These are phyloP conservation scores for Venustampulla echinocandica DNA, from an alignment of 495 filamentous ascomycete genomes.

Conservation along the genomic window DNA sequence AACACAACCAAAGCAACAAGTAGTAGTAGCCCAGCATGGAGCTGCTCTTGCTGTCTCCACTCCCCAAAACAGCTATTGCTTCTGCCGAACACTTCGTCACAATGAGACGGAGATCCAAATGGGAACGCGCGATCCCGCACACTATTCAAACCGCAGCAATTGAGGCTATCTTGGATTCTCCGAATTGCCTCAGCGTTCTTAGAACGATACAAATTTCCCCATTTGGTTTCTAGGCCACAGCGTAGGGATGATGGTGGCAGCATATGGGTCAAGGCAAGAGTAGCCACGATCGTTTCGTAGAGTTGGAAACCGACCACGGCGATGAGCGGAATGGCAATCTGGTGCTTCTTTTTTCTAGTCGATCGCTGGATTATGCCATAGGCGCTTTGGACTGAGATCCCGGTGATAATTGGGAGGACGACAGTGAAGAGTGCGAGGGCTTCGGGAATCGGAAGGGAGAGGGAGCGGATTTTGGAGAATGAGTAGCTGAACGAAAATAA, in stretches of 20 bases:
- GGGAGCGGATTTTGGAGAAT: conserved; percentile 34
- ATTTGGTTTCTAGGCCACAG: conserved; percentile 45
- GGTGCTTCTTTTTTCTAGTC: conserved; percentile 22
- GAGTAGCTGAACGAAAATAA: conserved; percentile 36
- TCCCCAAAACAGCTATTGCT: conserved; percentile 20
- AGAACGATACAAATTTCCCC: conserved; percentile 39
- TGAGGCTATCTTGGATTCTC: conserved; percentile 52
- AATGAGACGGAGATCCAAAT: conserved; percentile 27
- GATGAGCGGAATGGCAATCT: conserved; percentile 28
- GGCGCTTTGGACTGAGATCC: conserved; percentile 29
- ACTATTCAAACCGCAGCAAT: conserved; percentile 55
- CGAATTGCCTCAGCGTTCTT: conserved; percentile 45
- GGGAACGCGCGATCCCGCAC: conserved; percentile 50
- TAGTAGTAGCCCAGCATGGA: conserved; percentile 24
- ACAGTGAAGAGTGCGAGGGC: conserved; percentile 39
- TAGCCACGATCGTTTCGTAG: conserved; percentile 40
- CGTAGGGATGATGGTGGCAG: conserved; percentile 23
- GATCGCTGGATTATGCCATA: conserved; percentile 15
- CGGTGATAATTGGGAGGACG: conserved; percentile 42
- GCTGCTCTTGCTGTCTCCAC: conserved; percentile 24
- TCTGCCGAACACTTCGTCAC: conserved; percentile 15
- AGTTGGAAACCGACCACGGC: conserved; percentile 48
- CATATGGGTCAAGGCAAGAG: conserved; percentile 19
- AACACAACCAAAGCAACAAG: conserved; percentile 24
- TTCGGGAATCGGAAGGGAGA: conserved; percentile 44